A percentile compares a stretch with the other conserved stretches of the same genome.
Evolutionary conservation across 352 stramenopile species (phyloP).

Genomic region (Pythium volutum): DNA sequence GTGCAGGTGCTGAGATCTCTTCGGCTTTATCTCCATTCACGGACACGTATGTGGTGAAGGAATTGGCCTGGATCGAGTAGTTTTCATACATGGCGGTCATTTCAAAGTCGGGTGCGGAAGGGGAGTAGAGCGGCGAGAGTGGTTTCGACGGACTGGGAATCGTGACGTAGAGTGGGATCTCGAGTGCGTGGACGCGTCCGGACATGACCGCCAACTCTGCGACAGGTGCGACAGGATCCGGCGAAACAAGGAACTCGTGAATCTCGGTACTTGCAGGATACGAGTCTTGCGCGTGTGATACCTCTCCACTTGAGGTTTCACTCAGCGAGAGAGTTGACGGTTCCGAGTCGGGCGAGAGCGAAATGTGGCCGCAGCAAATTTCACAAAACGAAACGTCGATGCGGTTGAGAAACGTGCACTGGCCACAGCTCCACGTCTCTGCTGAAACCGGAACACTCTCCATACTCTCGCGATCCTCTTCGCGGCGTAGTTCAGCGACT

Average conservation of each 20-base stretch:
- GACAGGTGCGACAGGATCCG: background rate
- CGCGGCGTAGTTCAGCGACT: conserved; percentile 7
- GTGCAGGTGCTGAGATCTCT: conserved; percentile 4
- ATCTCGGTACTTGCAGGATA: background rate
- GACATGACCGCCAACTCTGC: too few relatives aligned
- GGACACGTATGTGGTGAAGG: background rate
- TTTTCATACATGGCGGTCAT: background rate
- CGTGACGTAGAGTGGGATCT: conserved; percentile 2
- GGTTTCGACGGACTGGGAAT: conserved; percentile 11
- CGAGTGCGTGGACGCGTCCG: background rate
- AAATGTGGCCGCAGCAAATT: conserved; percentile 58
- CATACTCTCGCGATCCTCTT: background rate
- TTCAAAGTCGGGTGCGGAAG: conserved; percentile 30
- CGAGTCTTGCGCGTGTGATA: background rate
- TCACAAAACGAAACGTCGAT: conserved; percentile 59
- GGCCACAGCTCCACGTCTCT: conserved; percentile 41
- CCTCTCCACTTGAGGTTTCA: background rate
- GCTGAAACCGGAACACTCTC: background rate
- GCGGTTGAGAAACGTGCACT: conserved; percentile 60
- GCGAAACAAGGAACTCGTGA: background rate
- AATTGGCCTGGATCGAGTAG: background rate
- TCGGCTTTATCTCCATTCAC: background rate
- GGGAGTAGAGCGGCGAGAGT: conserved; percentile 25
- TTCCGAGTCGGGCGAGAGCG: conserved; percentile 24
- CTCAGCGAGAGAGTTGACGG: background rate